Conservation (phyloP, 1,139 yeast species). For the Debaryomyces sp. region DNA sequence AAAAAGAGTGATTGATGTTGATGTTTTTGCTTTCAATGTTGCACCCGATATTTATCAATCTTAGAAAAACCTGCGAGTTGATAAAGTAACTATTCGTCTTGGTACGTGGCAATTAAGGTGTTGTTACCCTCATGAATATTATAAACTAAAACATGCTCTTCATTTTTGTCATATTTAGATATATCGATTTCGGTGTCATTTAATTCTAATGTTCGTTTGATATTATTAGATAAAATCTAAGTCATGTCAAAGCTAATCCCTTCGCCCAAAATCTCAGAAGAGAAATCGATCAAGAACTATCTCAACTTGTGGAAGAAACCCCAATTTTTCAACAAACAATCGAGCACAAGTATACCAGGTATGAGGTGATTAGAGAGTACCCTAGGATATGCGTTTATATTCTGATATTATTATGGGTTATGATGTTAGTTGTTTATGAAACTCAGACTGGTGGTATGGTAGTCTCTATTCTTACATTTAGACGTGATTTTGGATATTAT, state of each 20-base stretch:
- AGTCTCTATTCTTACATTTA: constrained; percentile 24
- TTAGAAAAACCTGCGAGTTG: too few relatives aligned
- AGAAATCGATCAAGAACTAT: background rate
- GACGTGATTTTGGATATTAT: constrained; percentile 28
- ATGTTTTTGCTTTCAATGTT: too few relatives aligned
- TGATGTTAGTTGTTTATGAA: constrained; percentile 18
- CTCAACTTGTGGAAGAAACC: background rate
- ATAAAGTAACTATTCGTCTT: background rate
- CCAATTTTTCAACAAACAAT: background rate
- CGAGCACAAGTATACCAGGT: background rate
- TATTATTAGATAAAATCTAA: background rate
- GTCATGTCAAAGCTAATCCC: background rate
- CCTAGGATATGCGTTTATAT: constrained; percentile 1
- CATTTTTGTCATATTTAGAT: background rate
- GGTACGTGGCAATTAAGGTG: background rate
- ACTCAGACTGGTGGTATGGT: constrained; percentile 26
- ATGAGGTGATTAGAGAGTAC: background rate
- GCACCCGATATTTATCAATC: too few relatives aligned
- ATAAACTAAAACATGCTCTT: background rate
- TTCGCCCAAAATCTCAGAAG: background rate
- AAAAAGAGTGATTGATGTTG: too few relatives aligned
- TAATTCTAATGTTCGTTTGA: background rate
- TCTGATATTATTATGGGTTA: constrained; percentile 8
- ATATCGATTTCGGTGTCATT: background rate
- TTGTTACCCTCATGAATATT: background rate